A percentile compares a stretch with the other conserved stretches of the same genome.
Evolutionary conservation across 1,284 basidiomycete genomes (phyloP).

Genomic region (Takashimella koratensis): DNA sequence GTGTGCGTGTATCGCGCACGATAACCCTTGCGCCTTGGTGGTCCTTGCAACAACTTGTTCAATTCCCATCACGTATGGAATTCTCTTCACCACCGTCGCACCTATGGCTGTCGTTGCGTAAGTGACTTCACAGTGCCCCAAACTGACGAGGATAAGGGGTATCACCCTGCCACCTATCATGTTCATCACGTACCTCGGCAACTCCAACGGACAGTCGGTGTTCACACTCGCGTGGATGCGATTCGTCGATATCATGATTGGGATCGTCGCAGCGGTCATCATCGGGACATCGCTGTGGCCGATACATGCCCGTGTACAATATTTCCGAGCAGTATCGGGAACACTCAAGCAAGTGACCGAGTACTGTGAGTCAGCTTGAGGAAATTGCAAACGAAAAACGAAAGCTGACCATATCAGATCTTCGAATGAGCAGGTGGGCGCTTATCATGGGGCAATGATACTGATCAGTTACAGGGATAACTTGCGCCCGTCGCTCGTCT

Average conservation of each 20-base stretch:
- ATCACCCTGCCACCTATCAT: slow-evolving; percentile 50
- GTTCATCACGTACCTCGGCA: slow-evolving; percentile 47
- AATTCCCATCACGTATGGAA: slow-evolving; percentile 47
- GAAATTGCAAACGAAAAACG: not conserved
- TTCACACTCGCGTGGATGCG: slow-evolving; percentile 41
- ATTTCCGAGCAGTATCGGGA: slow-evolving; percentile 42
- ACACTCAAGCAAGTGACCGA: slow-evolving; percentile 41
- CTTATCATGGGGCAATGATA: not conserved
- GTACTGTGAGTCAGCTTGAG: slow-evolving; percentile 38
- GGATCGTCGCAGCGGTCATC: slow-evolving; percentile 47
- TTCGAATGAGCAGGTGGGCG: slow-evolving; percentile 37
- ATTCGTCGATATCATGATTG: slow-evolving; percentile 44
- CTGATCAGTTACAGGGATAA: slow-evolving; percentile 24
- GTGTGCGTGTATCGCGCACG: slow-evolving; percentile 45
- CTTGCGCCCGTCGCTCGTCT: slow-evolving; percentile 41
- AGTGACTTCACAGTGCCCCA: no score
- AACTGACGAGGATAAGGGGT: slow-evolving; percentile 17
- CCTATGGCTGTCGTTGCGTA: slow-evolving; percentile 50
- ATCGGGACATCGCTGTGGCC: slow-evolving; percentile 46
- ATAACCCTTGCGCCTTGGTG: slow-evolving; percentile 50
- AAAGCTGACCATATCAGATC: slow-evolving; percentile 22
- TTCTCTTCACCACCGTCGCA: slow-evolving; percentile 38
- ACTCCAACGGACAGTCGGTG: slow-evolving; percentile 19
- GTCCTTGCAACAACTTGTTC: slow-evolving; percentile 44
- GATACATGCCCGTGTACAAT: slow-evolving; percentile 47